Evolutionary conservation across 371 early-diverging fungal species (phyloP).

Genomic region (Actinomortierella wolfii): DNA sequence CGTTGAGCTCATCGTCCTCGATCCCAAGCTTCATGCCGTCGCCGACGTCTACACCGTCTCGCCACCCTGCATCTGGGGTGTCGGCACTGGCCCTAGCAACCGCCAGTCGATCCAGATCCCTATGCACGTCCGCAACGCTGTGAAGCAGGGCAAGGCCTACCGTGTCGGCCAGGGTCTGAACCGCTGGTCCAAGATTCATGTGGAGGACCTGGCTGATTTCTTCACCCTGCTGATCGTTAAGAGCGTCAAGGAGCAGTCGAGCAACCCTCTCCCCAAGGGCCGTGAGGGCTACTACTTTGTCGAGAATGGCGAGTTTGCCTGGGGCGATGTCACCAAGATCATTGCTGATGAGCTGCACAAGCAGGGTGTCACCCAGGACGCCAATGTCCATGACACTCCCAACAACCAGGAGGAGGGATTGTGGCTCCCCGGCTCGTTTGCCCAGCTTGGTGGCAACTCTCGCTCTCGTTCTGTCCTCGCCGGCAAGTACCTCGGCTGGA

Average conservation of each 20-base stretch:
- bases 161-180: constrained; percentile 43
- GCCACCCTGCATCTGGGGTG: constrained; percentile 44
- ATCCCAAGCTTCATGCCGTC: constrained; percentile 9
- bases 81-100: constrained; percentile 38
- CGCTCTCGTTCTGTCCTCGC: constrained; percentile 27
- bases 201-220: constrained; percentile 39
- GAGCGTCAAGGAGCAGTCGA: neutral
- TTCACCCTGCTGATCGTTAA: constrained; percentile 14
- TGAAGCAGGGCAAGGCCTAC: constrained; percentile 20
- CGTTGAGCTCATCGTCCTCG: constrained; percentile 37
- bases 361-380: constrained; percentile 18
- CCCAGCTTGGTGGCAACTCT: constrained; percentile 14
- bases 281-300: constrained; percentile 47
- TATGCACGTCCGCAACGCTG: constrained; percentile 12
- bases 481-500: constrained; percentile 27
- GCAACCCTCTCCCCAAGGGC: constrained; percentile 28
- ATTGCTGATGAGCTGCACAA: constrained; percentile 29
- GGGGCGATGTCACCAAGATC: constrained; percentile 29
- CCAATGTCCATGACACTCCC: constrained; percentile 1
- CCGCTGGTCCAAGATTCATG: constrained; percentile 47
- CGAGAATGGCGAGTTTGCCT: constrained; percentile 36
- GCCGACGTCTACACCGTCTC: constrained; percentile 45
- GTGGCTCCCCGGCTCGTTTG: constrained; percentile 9
- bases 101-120: constrained; percentile 44
- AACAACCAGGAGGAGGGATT: constrained; percentile 13